Base-by-base conservation (phyloP, 73 alveolate genomes). In the Paramecium caudatum region DNA sequence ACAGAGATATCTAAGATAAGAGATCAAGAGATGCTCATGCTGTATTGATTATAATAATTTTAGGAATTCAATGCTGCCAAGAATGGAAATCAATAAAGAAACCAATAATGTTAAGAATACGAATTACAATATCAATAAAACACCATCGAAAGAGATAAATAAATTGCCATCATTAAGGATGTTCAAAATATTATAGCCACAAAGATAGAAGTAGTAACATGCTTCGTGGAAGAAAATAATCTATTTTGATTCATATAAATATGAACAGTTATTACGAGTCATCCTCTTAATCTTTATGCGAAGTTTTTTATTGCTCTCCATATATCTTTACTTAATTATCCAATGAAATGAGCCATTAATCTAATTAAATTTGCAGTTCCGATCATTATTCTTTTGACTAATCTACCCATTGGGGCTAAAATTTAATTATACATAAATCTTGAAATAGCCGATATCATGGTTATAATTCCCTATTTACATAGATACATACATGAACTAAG, bases 21-120 rank as follows among this genome's bases (percentile, higher is more conserved):
- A 74, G 88, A 74, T 15, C 68, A 5, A 74, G 88, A 74, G 88
- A 74, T 74, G 88, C 88, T 37, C 88, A 74, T 74, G 88, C 88
- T 74, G 88, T 74, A 74, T 43, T 43, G 16, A 39, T 4, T 41
- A n/a, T 74, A 0, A 3, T 16, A 41, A 34, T 16, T 3, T 1
- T 74, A 74, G 88, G 88, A 74, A 74, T 74, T 74, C 46, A 74
- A 43, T 41, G 88, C 88, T 74, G 88, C 88, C 43, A 74, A 74
- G 23, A 74, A 74, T 45, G 88, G 88, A 41, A 41, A 74, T 8
- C n/a, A 19, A 27, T 74, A 74, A 74, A 74, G 88, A 74, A 41
- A 30, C 12, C 21, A 37, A 74, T 74, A 74, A 74, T 74, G 88
- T 13, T 43, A 74, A 19, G 88, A 74, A 41, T 74, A 74, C 21